Conservation (phyloP, 768 basidiomycete species). For the Asterophora lycoperdoides region DNA sequence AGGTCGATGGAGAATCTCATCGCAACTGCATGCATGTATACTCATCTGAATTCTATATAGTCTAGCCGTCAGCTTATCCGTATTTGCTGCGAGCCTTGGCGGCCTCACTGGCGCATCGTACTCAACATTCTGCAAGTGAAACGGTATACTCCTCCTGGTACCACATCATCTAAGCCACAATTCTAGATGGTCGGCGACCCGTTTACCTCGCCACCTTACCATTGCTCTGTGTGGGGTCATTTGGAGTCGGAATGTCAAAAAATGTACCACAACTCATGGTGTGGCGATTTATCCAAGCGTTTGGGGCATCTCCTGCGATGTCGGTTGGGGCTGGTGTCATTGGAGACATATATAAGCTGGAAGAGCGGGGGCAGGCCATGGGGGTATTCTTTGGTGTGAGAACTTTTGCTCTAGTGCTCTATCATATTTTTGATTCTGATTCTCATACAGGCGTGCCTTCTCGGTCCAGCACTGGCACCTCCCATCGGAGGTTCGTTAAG, state of each 20-base stretch:
- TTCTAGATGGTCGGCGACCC: conserved; percentile 53
- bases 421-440: not conserved
- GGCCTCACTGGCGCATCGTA: conserved; percentile 31
- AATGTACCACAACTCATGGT: conserved; percentile 45
- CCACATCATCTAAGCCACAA: not conserved
- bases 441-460: conserved; percentile 40
- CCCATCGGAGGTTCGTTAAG: conserved; percentile 43
- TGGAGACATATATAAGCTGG: conserved; percentile 55
- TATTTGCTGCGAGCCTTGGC: conserved; percentile 31
- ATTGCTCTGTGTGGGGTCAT: conserved; percentile 50
- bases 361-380: conserved; percentile 46
- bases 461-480: conserved; percentile 62
- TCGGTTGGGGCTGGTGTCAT: conserved; percentile 52
- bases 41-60: conserved; percentile 16
- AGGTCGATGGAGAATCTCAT: conserved; percentile 34
- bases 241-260: conserved; percentile 48
- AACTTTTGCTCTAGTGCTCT: not conserved
- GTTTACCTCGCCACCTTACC: conserved; percentile 62
- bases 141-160: not conserved
- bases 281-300: conserved; percentile 59
- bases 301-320: conserved; percentile 53
- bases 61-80: conserved; percentile 33
- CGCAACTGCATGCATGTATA: not conserved
- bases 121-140: conserved; percentile 34
- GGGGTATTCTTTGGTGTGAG: conserved; percentile 34